Percentiles rank a stretch among this genome's conserved stretches.
These are phyloP conservation scores for Lithospermum erythrorhizon DNA, from an alignment of 257 asterid genomes.

Conservation along the genomic window DNA sequence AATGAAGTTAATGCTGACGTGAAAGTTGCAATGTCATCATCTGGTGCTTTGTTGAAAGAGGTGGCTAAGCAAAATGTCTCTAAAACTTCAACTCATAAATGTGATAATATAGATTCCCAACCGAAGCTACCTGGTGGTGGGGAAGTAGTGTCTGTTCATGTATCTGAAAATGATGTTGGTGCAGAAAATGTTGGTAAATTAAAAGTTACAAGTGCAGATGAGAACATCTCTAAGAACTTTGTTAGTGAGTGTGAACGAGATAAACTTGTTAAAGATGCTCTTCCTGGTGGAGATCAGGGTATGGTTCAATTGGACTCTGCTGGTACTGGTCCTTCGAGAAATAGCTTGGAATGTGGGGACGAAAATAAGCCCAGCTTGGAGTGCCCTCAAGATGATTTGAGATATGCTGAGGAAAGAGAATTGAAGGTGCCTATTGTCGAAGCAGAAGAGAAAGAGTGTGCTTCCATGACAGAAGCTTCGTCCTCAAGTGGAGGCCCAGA, in stretches of 20 bases:
- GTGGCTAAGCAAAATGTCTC: slow-evolving; percentile 13
- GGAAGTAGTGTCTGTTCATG: slow-evolving; percentile 14
- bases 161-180: slow-evolving; percentile 9
- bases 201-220: slow-evolving; percentile 21
- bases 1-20: slow-evolving; percentile 15
- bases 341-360: slow-evolving; percentile 12
- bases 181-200: slow-evolving; percentile 16
- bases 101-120: slow-evolving; percentile 14
- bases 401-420: slow-evolving; percentile 17
- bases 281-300: slow-evolving; percentile 15
- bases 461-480: slow-evolving; percentile 11
- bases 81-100: slow-evolving; percentile 16
- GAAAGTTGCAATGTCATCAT: slow-evolving; percentile 17
- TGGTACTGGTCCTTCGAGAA: slow-evolving; percentile 16
- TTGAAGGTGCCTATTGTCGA: slow-evolving; percentile 9
- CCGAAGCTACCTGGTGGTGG: slow-evolving; percentile 4
- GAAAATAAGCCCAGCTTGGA: slow-evolving; percentile 20
- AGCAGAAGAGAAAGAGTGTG: slow-evolving; percentile 16
- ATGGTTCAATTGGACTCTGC: slow-evolving; percentile 11
- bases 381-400: slow-evolving; percentile 15
- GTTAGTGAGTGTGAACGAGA: slow-evolving; percentile 15
- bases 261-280: slow-evolving; percentile 9
- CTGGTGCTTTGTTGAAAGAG: slow-evolving; percentile 12
- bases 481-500: slow-evolving; percentile 24
- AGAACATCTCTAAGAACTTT: slow-evolving; percentile 7